Percentiles rank a stretch among this genome's conserved stretches.
phyloP scores from a whole-genome alignment of 768 basidiomycete genomes.

The Leccinum disarticulatum region DNA sequence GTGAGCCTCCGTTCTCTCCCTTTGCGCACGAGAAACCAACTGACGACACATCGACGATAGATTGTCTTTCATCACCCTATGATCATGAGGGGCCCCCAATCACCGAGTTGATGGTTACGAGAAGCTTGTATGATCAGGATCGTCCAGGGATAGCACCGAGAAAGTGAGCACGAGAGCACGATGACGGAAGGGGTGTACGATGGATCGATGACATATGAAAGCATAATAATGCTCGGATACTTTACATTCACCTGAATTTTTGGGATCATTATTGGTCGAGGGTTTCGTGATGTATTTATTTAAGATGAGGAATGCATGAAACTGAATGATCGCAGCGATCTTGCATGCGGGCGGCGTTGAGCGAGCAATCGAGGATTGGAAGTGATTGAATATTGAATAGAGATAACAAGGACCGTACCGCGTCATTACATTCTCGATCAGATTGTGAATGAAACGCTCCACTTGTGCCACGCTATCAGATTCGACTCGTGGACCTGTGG shows the following conservation, averaged over 20 bases:
- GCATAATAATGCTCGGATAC: not conserved
- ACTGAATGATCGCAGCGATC: not conserved
- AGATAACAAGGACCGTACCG: not conserved
- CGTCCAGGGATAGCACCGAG: not conserved
- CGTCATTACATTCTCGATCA: not conserved
- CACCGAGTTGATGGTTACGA: not conserved
- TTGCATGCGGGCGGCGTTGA: not conserved
- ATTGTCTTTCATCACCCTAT: slow-evolving; percentile 10
- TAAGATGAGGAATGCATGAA: not conserved
- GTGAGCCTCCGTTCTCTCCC: slow-evolving; percentile 11
- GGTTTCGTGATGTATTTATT: not conserved
- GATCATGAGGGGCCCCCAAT: slow-evolving; percentile 3
- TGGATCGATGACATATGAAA: not conserved
- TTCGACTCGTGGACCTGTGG: not conserved
- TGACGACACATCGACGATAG: slow-evolving; percentile 10
- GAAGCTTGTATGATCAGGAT: not conserved
- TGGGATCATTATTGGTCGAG: not conserved
- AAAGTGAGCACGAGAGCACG: not conserved
- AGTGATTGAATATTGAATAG: not conserved
- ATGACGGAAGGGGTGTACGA: not conserved
- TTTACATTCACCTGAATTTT: not conserved
- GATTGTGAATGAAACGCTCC: not conserved
- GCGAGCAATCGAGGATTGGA: not conserved
- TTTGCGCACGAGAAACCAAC: not conserved
- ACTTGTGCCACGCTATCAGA: not conserved